Evolutionary conservation across 2,329 filamentous ascomycete species (phyloP).

Genomic region (Cylindrodendrum hubeiense): DNA sequence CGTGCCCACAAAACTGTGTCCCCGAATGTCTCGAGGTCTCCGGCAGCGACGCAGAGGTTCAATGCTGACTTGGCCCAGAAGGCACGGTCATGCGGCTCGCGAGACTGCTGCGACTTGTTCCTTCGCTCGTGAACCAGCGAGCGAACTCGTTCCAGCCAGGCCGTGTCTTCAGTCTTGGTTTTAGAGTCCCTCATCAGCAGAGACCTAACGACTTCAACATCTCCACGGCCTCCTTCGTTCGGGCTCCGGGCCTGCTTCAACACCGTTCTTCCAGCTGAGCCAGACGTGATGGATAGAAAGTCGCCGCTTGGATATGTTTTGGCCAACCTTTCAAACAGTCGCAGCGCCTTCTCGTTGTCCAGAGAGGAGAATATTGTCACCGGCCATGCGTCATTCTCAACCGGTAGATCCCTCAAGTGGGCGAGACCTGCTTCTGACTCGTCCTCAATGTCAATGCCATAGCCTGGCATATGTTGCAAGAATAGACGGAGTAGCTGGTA

Average conservation of each 20-base stretch:
- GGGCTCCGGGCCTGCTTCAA: constrained; percentile 20
- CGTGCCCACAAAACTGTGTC: constrained; percentile 44
- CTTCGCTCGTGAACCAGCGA: constrained; percentile 36
- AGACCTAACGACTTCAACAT: constrained; percentile 27
- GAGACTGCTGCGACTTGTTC: constrained; percentile 37
- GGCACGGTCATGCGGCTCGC: constrained; percentile 35
- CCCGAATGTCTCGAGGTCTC: constrained; percentile 37
- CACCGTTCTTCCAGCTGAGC: neutral
- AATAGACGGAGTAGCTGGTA: constrained; percentile 42
- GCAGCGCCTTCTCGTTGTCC: constrained; percentile 21
- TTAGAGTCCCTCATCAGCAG: constrained; percentile 29
- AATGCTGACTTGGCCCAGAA: constrained; percentile 46
- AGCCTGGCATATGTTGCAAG: constrained; percentile 30
- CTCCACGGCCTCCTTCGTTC: constrained; percentile 17
- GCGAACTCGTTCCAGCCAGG: constrained; percentile 31
- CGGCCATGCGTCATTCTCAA: constrained; percentile 27
- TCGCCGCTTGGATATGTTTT: constrained; percentile 24
- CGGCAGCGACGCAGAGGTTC: constrained; percentile 42
- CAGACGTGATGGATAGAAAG: constrained; percentile 18
- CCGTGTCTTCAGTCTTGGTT: constrained; percentile 3
- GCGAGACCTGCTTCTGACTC: constrained; percentile 11
- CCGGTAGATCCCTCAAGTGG: constrained; percentile 3
- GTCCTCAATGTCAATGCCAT: constrained; percentile 41
- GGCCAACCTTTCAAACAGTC: constrained; percentile 33
- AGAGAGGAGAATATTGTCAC: constrained; percentile 29